A percentile compares a stretch with the other conserved stretches of the same genome.
phyloP scores from a whole-genome alignment of 306 rosid species.

The Vigna nakashimae region DNA sequence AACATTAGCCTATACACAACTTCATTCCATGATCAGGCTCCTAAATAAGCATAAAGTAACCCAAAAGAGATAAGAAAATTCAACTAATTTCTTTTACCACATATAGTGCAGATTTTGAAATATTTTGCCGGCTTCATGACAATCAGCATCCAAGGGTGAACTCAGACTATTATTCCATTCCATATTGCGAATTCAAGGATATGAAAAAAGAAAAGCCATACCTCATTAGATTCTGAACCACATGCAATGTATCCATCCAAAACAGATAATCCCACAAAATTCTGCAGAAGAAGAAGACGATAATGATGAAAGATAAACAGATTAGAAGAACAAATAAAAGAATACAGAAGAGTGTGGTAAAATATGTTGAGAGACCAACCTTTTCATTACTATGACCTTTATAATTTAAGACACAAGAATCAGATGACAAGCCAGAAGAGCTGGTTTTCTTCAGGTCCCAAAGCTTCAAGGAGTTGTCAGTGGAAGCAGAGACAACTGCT shows the following conservation, averaged over 20 bases:
- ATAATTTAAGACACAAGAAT: conserved; percentile 62
- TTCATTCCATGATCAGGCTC: conserved; percentile 17
- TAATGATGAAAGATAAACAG: background rate
- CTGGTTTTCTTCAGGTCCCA: conserved; percentile 71
- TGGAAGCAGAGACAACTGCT: conserved; percentile 75
- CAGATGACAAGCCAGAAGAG: conserved; percentile 56
- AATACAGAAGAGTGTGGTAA: background rate
- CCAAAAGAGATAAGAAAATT: background rate
- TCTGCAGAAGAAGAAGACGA: conserved; percentile 53
- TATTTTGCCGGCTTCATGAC: background rate
- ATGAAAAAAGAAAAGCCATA: conserved; percentile 19
- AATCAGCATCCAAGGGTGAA: background rate
- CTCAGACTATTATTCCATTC: background rate
- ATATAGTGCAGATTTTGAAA: background rate
- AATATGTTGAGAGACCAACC: conserved; percentile 50
- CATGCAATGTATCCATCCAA: conserved; percentile 73
- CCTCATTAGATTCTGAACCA: conserved; percentile 91
- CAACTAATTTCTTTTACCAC: background rate
- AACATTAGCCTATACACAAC: conserved; percentile 12
- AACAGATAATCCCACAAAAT: conserved; percentile 78
- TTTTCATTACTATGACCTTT: conserved; percentile 76
- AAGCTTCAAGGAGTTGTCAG: conserved; percentile 79
- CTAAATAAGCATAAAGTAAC: background rate
- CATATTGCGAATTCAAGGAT: background rate
- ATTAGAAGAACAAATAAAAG: conserved; percentile 48